Evolutionary conservation across 1,139 yeast genomes (phyloP).

Genomic region (Protomyces inouyei): DNA sequence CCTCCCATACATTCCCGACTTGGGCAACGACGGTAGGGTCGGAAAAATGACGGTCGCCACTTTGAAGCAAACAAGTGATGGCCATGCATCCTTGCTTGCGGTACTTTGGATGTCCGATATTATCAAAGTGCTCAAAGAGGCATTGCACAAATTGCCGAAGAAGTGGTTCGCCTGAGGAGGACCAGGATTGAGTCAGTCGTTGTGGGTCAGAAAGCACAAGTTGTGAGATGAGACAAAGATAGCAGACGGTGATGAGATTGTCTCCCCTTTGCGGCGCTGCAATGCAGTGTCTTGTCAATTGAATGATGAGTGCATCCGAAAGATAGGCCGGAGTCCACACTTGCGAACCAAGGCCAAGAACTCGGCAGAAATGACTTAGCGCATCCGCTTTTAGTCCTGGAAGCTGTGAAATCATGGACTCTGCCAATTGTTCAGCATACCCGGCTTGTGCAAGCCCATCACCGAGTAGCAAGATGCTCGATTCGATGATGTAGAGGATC

Average conservation of each 20-base stretch:
- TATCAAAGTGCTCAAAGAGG: constrained; percentile 39
- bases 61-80: constrained; percentile 45
- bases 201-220: background rate
- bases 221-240: constrained; percentile 3
- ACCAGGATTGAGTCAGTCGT: background rate
- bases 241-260: background rate
- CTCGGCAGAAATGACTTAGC: constrained; percentile 7
- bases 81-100: constrained; percentile 63
- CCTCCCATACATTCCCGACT: constrained; percentile 29
- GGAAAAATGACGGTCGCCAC: constrained; percentile 15
- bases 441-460: constrained; percentile 35
- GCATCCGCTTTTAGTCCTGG: constrained; percentile 32
- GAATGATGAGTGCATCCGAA: background rate
- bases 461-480: constrained; percentile 61
- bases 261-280: background rate
- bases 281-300: background rate
- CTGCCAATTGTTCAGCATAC: constrained; percentile 35
- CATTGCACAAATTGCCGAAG: background rate
- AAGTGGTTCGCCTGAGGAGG: background rate
- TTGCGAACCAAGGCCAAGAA: constrained; percentile 3
- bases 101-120: constrained; percentile 63
- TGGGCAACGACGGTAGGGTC: constrained; percentile 7
- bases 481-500: constrained; percentile 62
- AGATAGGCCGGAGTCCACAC: background rate
- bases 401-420: constrained; percentile 30